Evolutionary conservation across 2,329 filamentous ascomycete genomes (phyloP), one percentile per base, ranked within the genome.

Genomic region (Ascochyta rabiei): DNA sequence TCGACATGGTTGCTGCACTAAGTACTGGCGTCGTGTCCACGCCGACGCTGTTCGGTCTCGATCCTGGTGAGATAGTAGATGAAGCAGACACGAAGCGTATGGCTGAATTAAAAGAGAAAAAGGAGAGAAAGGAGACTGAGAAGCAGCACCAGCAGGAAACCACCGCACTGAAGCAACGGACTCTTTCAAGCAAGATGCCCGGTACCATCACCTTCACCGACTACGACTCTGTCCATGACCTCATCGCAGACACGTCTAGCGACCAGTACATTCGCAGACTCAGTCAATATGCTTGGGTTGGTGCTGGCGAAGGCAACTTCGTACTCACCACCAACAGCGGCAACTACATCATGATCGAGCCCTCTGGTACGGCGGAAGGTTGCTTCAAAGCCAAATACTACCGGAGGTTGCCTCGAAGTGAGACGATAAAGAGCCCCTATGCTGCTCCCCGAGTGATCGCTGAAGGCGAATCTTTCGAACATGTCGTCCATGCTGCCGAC

Each of bases 1-100:
- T 99, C 67, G 95, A 99, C 74, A 92, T 99, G 86, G 95, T 98
- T 0, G 89, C 93, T 0, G 91, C 87, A 33, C 79, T 98, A 19
- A 86, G 87, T 46, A 89, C 87, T 0, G 95, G 95, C 4, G 90
- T 99, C 46, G 84, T 96, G 2, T 96, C 92, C 0, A 92, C 91
- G 0, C 93, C 95, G 0, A 97, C 95, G 0, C 80, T 99, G 2
- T 97, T 98, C 65, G 95, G 95, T 1, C 85, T 99, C 7, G 90
- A 98, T 71, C 93, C 95, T 1, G 82, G 84, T 24, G 88, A 93
- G 69, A 68, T 97, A 3, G 80, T 98, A 3, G 79, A 89, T 19
- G 81, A 84, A n/a, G 86, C 85, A 5, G 86, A 84, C 9, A 80
- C 85, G 6, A 78, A 84, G 16, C 83, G 88, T 3, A 80, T 96